Base-by-base conservation (phyloP, 768 basidiomycete species). In the Mrakia frigida region DNA sequence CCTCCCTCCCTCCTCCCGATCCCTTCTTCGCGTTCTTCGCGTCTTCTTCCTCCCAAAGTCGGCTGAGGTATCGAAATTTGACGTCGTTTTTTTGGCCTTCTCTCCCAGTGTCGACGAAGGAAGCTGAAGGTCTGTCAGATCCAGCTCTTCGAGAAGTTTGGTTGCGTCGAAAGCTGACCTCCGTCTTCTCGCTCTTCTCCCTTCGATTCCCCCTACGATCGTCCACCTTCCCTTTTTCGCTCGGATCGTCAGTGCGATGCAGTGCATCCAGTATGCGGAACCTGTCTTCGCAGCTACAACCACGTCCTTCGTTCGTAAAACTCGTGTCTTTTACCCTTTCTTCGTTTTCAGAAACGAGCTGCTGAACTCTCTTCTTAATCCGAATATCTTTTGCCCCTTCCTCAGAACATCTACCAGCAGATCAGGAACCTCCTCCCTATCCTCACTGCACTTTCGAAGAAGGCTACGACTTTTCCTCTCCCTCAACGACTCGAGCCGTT, bases 271-370 rank as follows among this genome's bases (percentile, higher is more conserved):
- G 39, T 39, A 25, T 68, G 65, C 25, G 35, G 35, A 13, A 68
- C 65, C 21, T 68, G 65, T 23, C 25, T 68, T 39, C 65, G 65
- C 11, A 39, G 35, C 35, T 68, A 68, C 65, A 68, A 68, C 21
- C 65, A 68, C 39, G 37, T 39, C 35, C 35, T 68, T 4, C 65
- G 65, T 68, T 18, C 33, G 65, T 68, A 39, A 21, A 21, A 23
- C 18, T 68, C 35, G 13, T 50, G 4, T 50, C 46, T 18, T 21
- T 21, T 21, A 1, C 5, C 16, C 46, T 21, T 21, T 18, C 21
- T 14, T 3, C 46, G 2, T 21, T 3, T 50, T 43, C 37, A 10
- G 9, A 63, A 4, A n/a, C 61, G 61, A 33, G 13, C 23, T 21
- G 25, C 3, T 18, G 35, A 43, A 21, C 35, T 41, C 37, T 37